phyloP scores from a whole-genome alignment of 495 filamentous ascomycete species.

The Parmelia sp. region DNA sequence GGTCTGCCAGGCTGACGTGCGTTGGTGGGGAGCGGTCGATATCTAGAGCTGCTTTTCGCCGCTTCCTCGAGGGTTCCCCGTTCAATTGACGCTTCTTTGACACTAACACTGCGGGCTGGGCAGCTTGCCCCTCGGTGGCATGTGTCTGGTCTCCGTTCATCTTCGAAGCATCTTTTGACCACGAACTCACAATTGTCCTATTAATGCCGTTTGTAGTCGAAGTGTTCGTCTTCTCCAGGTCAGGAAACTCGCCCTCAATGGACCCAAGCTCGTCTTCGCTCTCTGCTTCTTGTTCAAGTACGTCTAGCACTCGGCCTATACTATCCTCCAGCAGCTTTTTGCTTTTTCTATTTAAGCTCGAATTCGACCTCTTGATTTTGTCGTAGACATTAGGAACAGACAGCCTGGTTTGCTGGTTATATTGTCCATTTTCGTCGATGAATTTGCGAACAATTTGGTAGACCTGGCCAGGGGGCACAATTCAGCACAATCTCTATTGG shows the following conservation, averaged over 20 bases:
- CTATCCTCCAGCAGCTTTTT: conserved; percentile 77
- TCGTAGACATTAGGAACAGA: conserved; percentile 64
- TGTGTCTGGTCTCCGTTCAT: conserved; percentile 27
- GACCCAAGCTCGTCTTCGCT: conserved; percentile 48
- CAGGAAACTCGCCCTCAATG: conserved; percentile 61
- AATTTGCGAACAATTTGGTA: conserved; percentile 71
- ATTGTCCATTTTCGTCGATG: conserved; percentile 53
- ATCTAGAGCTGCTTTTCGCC: conserved; percentile 51
- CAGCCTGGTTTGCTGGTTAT: conserved; percentile 42
- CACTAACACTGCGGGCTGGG: conserved; percentile 21
- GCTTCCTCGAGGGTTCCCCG: conserved; percentile 63
- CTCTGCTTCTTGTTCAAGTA: conserved; percentile 57
- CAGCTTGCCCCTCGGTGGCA: conserved; percentile 11
- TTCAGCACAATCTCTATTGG: conserved; percentile 16
- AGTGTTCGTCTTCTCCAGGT: conserved; percentile 43
- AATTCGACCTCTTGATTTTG: conserved; percentile 74
- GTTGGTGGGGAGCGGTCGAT: conserved; percentile 66
- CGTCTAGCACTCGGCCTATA: conserved; percentile 75
- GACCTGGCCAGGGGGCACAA: conserved; percentile 39
- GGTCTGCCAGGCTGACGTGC: conserved; percentile 67
- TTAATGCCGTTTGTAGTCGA: conserved; percentile 54
- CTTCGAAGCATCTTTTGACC: conserved; percentile 45
- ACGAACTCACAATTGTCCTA: conserved; percentile 62
- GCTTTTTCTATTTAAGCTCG: conserved; percentile 69
- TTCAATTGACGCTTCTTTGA: conserved; percentile 51